Percentiles rank a stretch among this genome's conserved stretches.
These are phyloP conservation scores for Colletotrichum lentis DNA, from an alignment of 2,329 filamentous ascomycete genomes.

Conservation along the genomic window DNA sequence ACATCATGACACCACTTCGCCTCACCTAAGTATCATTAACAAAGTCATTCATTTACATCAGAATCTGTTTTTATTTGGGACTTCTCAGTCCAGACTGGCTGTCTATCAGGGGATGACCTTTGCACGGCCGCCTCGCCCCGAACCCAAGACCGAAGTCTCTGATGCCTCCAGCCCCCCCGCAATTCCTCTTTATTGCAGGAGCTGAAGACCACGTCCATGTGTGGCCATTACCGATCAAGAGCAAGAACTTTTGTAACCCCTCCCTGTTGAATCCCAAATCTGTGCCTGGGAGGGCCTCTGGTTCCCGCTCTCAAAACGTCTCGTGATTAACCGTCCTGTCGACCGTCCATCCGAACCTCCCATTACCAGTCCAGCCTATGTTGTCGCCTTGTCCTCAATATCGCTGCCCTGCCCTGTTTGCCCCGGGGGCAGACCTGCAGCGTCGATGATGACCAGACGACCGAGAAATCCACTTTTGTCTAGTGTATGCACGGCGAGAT, in stretches of 20 bases:
- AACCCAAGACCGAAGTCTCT: slow-evolving; percentile 48
- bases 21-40: neutral
- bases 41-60: slow-evolving; percentile 31
- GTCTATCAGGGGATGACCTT: slow-evolving; percentile 44
- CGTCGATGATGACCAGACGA: slow-evolving; percentile 58
- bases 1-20: neutral
- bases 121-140: slow-evolving; percentile 43
- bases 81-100: slow-evolving; percentile 54
- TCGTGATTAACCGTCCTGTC: slow-evolving; percentile 38
- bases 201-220: slow-evolving; percentile 38
- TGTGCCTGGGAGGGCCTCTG: slow-evolving; percentile 49
- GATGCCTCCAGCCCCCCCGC: slow-evolving; percentile 41
- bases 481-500: slow-evolving; percentile 56
- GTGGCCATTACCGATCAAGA: slow-evolving; percentile 41
- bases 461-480: slow-evolving; percentile 74
- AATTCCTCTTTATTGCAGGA: slow-evolving; percentile 37
- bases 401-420: slow-evolving; percentile 42
- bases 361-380: slow-evolving; percentile 40
- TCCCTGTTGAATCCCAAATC: slow-evolving; percentile 48
- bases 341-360: slow-evolving; percentile 38
- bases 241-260: slow-evolving; percentile 42
- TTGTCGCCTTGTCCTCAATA: slow-evolving; percentile 41
- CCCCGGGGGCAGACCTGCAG: slow-evolving; percentile 41
- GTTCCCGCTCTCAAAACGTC: slow-evolving; percentile 48
- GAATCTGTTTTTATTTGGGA: slow-evolving; percentile 50